Percentiles rank a stretch among this genome's conserved stretches.
Conservation (phyloP, 2,329 filamentous ascomycete species). For the Colletotrichum horii region DNA sequence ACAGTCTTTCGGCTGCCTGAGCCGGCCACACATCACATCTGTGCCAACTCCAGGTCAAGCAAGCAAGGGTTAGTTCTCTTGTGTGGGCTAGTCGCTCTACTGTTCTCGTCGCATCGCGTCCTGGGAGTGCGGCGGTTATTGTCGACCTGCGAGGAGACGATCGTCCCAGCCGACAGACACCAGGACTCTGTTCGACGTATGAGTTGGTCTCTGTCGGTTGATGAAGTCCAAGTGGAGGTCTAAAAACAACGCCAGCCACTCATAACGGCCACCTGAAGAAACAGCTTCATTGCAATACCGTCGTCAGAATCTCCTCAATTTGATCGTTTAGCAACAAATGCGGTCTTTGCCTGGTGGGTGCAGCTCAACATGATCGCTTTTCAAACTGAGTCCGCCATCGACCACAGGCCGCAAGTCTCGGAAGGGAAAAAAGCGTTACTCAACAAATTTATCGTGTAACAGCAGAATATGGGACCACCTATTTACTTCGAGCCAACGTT, state of each 20-base stretch:
- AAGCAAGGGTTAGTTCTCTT: background rate
- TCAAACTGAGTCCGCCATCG: background rate
- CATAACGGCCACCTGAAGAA: background rate
- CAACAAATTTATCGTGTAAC: background rate
- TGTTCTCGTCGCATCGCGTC: background rate
- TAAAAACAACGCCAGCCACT: background rate
- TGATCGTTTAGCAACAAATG: background rate
- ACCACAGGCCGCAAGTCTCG: background rate
- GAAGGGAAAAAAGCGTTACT: background rate
- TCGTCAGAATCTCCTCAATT: background rate
- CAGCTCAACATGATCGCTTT: background rate
- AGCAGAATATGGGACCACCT: background rate
- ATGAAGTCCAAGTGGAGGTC: background rate
- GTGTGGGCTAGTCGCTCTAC: background rate
- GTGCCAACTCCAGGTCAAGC: background rate
- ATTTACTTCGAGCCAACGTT: background rate
- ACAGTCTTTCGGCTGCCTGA: background rate
- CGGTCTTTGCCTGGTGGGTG: background rate
- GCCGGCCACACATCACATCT: background rate
- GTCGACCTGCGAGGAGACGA: background rate
- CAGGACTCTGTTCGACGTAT: background rate
- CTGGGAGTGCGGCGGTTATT: background rate
- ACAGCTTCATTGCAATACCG: background rate
- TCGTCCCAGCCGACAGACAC: background rate
- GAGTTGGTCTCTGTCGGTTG: background rate